Base-by-base conservation (phyloP, 2,329 filamentous ascomycete genomes). In the Westerdykella aurantiaca region DNA sequence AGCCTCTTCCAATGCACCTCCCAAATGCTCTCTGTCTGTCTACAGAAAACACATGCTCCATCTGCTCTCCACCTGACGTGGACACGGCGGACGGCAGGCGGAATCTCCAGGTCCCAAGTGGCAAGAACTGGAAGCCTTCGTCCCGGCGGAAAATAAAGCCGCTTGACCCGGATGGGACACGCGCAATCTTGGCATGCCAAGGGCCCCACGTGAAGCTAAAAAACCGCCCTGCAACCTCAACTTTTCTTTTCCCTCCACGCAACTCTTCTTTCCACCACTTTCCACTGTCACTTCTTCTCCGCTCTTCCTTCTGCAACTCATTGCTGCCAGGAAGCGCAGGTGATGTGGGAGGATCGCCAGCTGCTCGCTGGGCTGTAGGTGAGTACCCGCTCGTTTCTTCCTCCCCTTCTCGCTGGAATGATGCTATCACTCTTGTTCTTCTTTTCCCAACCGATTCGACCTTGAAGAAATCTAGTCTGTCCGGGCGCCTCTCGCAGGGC, bases 371-470 rank as follows among this genome's bases (percentile, higher is more conserved):
- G 9, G 25, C 25, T 12, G 25, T 29, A 53, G 51, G 58, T 61
- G 49, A 52, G 58, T 29, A 9, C 48, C n/a, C 14, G 5, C 35
- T 25, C 18, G 35, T 37, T 42, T 48, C 45, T 33, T 38, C 51
- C 46, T 45, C 18, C 41, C 39, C 39, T 33, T 31, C 25, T 39
- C 51, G 42, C 47, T 67, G 69, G 71, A 72, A 78, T 82, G 85
- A 88, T 89, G 86, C 89, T 79, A 86, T 29, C 75, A 72, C 71
- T 76, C 73, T 70, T 74, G 68, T 76, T 85, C 85, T 89, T 89
- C 85, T 88, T 89, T 88, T 86, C 83, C 83, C 79, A 82, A 77
- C 84, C 73, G 84, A 90, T 78, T 88, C 86, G 86, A 81, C 84
- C 83, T 83, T 90, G 86, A 88, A 81, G 82, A 87, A 83, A 74